Conservation (phyloP, 345 rosid genomes). For the Hypericum androsaemum region DNA sequence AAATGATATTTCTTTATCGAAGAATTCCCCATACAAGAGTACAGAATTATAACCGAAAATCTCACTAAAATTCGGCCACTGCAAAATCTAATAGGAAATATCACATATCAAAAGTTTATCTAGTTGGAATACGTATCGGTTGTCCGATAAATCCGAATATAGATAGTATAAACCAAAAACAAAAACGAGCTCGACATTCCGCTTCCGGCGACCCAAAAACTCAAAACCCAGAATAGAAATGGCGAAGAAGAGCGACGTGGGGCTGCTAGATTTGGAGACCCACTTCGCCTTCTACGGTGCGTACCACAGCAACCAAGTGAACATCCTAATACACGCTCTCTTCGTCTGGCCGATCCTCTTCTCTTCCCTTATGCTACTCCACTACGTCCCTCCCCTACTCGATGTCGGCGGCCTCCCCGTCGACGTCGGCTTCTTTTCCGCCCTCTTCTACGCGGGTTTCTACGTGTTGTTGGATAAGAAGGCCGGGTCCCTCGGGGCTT, state of each 20-base stretch:
- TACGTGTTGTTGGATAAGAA: conserved; percentile 41
- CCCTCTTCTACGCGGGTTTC: conserved; percentile 34
- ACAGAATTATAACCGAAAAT: no score
- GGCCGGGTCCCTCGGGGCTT: conserved; percentile 53
- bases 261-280: conserved; percentile 40
- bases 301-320: conserved; percentile 35
- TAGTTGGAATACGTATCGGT: no score
- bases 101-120: no score
- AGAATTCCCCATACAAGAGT: no score
- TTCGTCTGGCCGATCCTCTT: conserved; percentile 61
- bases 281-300: conserved; percentile 50
- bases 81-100: no score
- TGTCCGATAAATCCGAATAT: no score
- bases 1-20: no score
- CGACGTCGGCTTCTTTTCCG: conserved; percentile 41
- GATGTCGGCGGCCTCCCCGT: conserved; percentile 21
- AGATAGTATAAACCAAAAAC: no score
- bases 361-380: conserved; percentile 38
- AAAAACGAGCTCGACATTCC: no score
- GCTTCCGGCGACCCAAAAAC: no score
- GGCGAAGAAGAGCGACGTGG: not conserved
- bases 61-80: no score
- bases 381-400: conserved; percentile 44
- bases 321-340: conserved; percentile 38
- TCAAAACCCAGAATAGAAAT: no score